A percentile compares a stretch with the other conserved stretches of the same genome.
These are phyloP conservation scores for Cladophialophora bantiana DNA, from an alignment of 2,329 filamentous ascomycete species.

Conservation along the genomic window DNA sequence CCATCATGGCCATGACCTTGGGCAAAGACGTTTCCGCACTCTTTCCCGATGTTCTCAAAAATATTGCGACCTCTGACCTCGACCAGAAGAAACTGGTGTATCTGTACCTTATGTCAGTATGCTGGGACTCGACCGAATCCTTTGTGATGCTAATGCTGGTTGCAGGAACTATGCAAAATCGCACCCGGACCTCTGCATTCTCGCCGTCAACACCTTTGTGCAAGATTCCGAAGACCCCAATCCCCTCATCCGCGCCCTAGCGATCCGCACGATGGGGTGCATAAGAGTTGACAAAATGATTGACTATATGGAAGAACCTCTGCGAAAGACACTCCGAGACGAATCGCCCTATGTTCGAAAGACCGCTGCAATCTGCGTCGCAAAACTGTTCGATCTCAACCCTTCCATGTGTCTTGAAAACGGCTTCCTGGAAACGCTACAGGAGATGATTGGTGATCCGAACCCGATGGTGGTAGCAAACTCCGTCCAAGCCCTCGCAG, in stretches of 20 bases:
- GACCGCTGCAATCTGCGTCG: conserved; percentile 96
- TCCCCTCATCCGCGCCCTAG: conserved; percentile 89
- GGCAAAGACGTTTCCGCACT: conserved; percentile 97
- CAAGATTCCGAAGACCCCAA: conserved; percentile 99
- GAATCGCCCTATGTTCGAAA: conserved; percentile 98
- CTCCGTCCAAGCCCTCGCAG: conserved; percentile 88
- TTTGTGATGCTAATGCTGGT: conserved; percentile 17
- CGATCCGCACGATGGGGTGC: conserved; percentile 97
- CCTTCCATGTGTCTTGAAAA: conserved; percentile 93
- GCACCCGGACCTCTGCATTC: conserved; percentile 96
- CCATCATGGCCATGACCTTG: conserved; percentile 99
- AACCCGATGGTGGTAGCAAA: conserved; percentile 99
- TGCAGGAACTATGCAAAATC: conserved; percentile 98
- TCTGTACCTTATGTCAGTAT: conserved; percentile 86
- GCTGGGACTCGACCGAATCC: not conserved
- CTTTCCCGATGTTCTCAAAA: conserved; percentile 98
- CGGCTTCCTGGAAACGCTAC: conserved; percentile 89
- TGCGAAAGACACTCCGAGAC: conserved; percentile 93
- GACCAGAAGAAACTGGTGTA: conserved; percentile 99
- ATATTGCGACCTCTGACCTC: conserved; percentile 91
- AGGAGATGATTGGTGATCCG: conserved; percentile 95
- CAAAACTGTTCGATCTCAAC: conserved; percentile 96
- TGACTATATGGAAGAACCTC: conserved; percentile 98
- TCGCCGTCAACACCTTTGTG: conserved; percentile 98
- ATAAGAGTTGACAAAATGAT: conserved; percentile 99